Evolutionary conservation across 2,329 filamentous ascomycete species (phyloP), one percentile per base, ranked within the genome.

Genomic region (Pyrenochaeta sp.): DNA sequence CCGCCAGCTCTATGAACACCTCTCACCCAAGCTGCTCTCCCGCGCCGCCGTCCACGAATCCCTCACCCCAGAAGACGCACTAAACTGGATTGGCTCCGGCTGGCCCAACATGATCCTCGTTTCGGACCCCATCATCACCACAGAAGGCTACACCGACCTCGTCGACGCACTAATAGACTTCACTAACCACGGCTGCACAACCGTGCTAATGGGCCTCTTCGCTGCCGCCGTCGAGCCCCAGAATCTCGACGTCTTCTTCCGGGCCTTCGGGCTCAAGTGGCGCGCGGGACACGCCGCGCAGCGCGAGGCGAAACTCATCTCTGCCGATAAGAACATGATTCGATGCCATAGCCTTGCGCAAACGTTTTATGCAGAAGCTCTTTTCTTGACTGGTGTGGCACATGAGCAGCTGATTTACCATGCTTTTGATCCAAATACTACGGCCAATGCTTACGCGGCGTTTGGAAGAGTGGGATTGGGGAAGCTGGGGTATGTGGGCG

Each of bases 401-500:
- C 20, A 23, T 18, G 19, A 22, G 10, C 14, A 28, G 38, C 37
- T 11, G 13, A 11, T 29, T 7, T 41, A 19, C 28, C 26, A 26
- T 17, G 36, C 36, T 30, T 14, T 19, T 9, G 29, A 17, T 10
- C n/a, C 15, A 7, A 19, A 7, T 31, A 5, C 7, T 19, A 19
- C 2, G 15, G 24, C 24, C 14, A 19, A 17, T 17, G 45, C 48
- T 7, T 63, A 58, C 35, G 56, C 58, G 10, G 55, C 63, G 3
- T 60, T 51, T 27, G 48, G 35, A 24, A 49, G 53, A 24, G 50
- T 63, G 14, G 61, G 55, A 10, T 35, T 56, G 7, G 61, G 61
- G 4, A 61, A 55, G 37, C 26, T 63, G 10, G 61, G 63, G 2
- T 64, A 57, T 38, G 49, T 65, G 48, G 61, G 61, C n/a, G 60